These are phyloP conservation scores for Tuber magnatum DNA, from an alignment of 495 filamentous ascomycete species.

Conservation along the genomic window DNA sequence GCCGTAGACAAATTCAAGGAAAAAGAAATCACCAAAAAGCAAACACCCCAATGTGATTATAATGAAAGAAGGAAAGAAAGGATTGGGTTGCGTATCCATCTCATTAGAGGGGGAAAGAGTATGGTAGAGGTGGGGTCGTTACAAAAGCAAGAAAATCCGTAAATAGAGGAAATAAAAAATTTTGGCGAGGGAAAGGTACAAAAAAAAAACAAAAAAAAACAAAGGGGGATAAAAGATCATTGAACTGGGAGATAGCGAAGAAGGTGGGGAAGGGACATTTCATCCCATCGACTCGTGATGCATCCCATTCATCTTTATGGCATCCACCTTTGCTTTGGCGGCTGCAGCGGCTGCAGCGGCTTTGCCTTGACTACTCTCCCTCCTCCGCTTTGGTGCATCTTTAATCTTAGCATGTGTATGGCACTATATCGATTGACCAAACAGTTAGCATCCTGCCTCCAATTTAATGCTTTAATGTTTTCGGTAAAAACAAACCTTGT, in stretches of 20 bases:
- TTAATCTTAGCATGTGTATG: constrained; percentile 68
- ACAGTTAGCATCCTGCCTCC: constrained; percentile 17
- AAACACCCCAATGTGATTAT: constrained; percentile 2
- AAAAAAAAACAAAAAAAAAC: not conserved
- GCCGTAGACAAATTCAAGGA: constrained; percentile 9
- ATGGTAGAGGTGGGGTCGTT: constrained; percentile 35
- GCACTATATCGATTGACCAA: constrained; percentile 47
- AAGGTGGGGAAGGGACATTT: not conserved
- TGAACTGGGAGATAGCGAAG: constrained; percentile 12
- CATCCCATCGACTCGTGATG: constrained; percentile 1
- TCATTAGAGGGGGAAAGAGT: constrained; percentile 42
- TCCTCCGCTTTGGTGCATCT: constrained; percentile 62
- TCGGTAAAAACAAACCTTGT: constrained; percentile 54
- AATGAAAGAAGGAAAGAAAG: constrained; percentile 4
- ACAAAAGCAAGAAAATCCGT: constrained; percentile 31
- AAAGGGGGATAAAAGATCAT: constrained; percentile 3
- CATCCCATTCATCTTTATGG: constrained; percentile 16
- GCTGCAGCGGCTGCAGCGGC: constrained; percentile 42
- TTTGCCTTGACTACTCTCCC: constrained; percentile 55
- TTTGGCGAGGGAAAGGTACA: not conserved
- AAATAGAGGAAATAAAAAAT: not conserved
- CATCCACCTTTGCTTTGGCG: constrained; percentile 31
- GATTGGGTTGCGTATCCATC: constrained; percentile 44
- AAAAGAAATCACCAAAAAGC: constrained; percentile 22
- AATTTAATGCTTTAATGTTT: not conserved